Percentiles rank a stretch among this genome's conserved stretches.
Conservation (phyloP, 768 basidiomycete genomes). For the Lactifluus rugatus region DNA sequence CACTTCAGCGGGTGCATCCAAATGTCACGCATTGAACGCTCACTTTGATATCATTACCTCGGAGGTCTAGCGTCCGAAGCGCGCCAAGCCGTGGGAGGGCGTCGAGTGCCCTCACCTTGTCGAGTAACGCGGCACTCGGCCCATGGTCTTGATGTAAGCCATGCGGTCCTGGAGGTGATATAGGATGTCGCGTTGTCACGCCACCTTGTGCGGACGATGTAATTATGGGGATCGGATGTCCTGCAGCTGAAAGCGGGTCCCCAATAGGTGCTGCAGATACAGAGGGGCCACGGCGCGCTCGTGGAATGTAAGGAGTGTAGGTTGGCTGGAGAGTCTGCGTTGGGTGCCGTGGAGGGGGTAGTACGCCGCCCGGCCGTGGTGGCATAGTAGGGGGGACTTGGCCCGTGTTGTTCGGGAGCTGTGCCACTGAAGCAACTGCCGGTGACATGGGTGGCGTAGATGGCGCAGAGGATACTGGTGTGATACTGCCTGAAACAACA, state of each 20-base stretch:
- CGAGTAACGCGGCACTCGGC: conserved; percentile 70
- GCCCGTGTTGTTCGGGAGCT: conserved; percentile 25
- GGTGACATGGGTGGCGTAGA: conserved; percentile 23
- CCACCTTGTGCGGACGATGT: conserved; percentile 45
- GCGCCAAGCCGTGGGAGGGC: conserved; percentile 77
- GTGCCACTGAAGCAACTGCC: conserved; percentile 28
- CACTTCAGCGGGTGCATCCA: not conserved
- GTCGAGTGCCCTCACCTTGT: conserved; percentile 86
- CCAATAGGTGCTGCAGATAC: conserved; percentile 21
- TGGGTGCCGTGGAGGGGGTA: conserved; percentile 44
- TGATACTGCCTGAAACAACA: conserved; percentile 34
- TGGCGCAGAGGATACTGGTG: conserved; percentile 22
- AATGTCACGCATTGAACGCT: conserved; percentile 25
- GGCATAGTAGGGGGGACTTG: conserved; percentile 29
- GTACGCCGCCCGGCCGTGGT: conserved; percentile 31
- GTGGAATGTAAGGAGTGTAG: conserved; percentile 77
- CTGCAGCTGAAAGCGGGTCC: conserved; percentile 32
- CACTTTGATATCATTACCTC: conserved; percentile 86
- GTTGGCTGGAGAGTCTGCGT: conserved; percentile 52
- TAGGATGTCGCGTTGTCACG: conserved; percentile 37
- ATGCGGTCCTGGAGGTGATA: conserved; percentile 18
- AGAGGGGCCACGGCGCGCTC: conserved; percentile 39
- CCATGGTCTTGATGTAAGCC: conserved; percentile 27
- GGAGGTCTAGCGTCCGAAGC: conserved; percentile 81
- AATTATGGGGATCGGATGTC: conserved; percentile 58